Evolutionary conservation across 2,329 filamentous ascomycete species (phyloP).

Genomic region (Alternaria triticina): DNA sequence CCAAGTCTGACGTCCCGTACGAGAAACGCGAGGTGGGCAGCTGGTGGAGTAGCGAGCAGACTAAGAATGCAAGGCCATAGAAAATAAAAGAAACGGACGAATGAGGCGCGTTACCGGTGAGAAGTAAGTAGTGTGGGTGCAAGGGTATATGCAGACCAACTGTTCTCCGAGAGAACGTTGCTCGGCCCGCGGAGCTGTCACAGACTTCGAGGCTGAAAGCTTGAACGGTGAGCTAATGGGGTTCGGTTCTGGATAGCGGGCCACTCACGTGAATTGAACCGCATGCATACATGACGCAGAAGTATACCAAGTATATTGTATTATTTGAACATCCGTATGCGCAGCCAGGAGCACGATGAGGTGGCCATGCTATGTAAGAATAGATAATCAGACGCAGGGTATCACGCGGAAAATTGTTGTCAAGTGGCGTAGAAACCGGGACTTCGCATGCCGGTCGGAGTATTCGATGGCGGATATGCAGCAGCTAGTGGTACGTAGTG

Average conservation of each 20-base stretch:
- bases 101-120: background rate
- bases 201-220: background rate
- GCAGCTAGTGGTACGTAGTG: background rate
- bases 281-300: background rate
- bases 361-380: background rate
- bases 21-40: background rate
- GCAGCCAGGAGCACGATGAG: background rate
- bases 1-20: background rate
- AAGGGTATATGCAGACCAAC: conserved; percentile 4
- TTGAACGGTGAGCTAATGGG: background rate
- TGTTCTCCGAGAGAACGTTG: background rate
- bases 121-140: background rate
- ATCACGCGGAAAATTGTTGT: background rate
- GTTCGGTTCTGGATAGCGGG: background rate
- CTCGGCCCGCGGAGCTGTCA: background rate
- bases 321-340: background rate
- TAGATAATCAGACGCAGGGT: background rate
- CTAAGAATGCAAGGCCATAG: background rate
- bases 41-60: background rate
- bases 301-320: background rate
- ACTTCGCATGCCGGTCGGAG: background rate
- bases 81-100: background rate
- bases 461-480: background rate
- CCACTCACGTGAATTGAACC: conserved; percentile 2
- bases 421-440: background rate